Conservation (phyloP, 1,139 yeast species). For the Meyerozyma smithsonii region DNA sequence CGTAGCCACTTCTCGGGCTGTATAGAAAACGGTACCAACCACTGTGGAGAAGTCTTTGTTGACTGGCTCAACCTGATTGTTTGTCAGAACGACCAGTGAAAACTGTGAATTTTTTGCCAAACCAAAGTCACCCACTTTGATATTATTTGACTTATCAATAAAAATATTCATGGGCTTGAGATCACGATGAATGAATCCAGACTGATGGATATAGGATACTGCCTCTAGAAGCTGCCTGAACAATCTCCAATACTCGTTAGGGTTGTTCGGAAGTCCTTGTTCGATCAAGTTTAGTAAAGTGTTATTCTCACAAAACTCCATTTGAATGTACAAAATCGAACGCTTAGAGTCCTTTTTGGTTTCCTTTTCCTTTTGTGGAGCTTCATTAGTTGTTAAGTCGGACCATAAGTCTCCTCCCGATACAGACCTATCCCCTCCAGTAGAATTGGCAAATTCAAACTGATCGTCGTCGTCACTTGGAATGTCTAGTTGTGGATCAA, state of each 20-base stretch:
- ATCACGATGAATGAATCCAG: conserved; percentile 94
- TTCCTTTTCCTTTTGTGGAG: neutral
- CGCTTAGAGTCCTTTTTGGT: conserved; percentile 2
- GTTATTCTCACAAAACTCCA: conserved; percentile 97
- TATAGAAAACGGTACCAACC: conserved; percentile 89
- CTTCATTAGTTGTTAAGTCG: conserved; percentile 6
- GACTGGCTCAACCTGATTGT: conserved; percentile 33
- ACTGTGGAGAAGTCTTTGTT: conserved; percentile 85
- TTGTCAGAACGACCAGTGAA: conserved; percentile 34
- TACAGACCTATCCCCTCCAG: conserved; percentile 21
- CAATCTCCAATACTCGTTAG: conserved; percentile 84
- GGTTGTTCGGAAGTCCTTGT: conserved; percentile 68
- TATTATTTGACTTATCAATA: conserved; percentile 82
- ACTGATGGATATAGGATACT: conserved; percentile 82
- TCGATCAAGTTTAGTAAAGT: conserved; percentile 79
- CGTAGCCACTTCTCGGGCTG: conserved; percentile 80
- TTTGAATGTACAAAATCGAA: conserved; percentile 76
- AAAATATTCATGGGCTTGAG: conserved; percentile 94
- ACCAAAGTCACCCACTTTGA: conserved; percentile 96
- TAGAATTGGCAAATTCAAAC: conserved; percentile 52
- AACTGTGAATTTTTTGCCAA: conserved; percentile 75
- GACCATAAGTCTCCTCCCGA: conserved; percentile 15
- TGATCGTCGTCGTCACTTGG: conserved; percentile 9
- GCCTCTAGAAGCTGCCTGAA: conserved; percentile 90
- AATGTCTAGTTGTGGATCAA: conserved; percentile 40